Evolutionary conservation across 768 basidiomycete genomes (phyloP).

Genomic region (Boletus speciosus): DNA sequence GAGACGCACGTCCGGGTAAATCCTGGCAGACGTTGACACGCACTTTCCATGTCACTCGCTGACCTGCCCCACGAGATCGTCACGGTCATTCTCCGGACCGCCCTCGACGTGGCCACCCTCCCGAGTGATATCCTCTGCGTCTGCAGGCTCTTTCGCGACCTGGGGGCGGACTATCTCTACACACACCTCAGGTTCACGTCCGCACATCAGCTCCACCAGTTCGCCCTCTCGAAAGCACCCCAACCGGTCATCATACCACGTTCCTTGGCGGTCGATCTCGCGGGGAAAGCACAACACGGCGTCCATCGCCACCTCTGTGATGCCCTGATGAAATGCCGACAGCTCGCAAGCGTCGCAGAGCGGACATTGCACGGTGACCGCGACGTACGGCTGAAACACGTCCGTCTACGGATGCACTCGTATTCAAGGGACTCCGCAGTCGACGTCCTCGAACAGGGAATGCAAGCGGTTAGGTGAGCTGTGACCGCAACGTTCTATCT

Average conservation of each 20-base stretch:
- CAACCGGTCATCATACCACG: constrained; percentile 23
- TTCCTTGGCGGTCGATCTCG: constrained; percentile 26
- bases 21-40: neutral
- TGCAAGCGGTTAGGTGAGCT: constrained; percentile 37
- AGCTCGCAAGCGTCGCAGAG: neutral
- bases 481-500: neutral
- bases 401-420: constrained; percentile 40
- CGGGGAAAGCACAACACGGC: constrained; percentile 28
- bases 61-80: constrained; percentile 26
- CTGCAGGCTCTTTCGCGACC: constrained; percentile 16
- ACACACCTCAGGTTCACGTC: constrained; percentile 26
- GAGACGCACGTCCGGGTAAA: neutral
- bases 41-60: constrained; percentile 6
- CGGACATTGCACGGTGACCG: neutral
- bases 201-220: constrained; percentile 19
- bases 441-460: constrained; percentile 31
- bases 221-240: constrained; percentile 4
- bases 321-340: constrained; percentile 26
- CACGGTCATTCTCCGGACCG: constrained; percentile 11
- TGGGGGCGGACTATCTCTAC: constrained; percentile 24
- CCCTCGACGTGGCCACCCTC: constrained; percentile 10
- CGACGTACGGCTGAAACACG: constrained; percentile 23
- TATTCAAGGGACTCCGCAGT: constrained; percentile 31
- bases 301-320: constrained; percentile 27
- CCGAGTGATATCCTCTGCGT: constrained; percentile 24